Conservation (phyloP, 2,329 filamentous ascomycete genomes). For the Sphaerostilbella broomeana region DNA sequence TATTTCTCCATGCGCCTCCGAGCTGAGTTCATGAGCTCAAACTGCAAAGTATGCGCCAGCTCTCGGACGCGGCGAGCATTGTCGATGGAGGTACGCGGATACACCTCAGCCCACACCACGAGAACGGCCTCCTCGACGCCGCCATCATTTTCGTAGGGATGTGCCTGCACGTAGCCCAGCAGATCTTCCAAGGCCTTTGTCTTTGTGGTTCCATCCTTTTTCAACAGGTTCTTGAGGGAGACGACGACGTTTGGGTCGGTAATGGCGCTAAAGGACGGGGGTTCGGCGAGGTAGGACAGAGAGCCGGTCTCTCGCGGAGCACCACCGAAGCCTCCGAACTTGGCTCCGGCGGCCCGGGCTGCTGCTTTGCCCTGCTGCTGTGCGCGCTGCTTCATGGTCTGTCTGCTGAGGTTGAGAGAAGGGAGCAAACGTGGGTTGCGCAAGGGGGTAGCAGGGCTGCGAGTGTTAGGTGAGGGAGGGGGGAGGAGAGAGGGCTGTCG, state of each 20-base stretch:
- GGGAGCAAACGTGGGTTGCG: neutral
- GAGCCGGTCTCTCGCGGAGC: slow-evolving; percentile 37
- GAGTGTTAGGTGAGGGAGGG: neutral
- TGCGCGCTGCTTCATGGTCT: slow-evolving; percentile 24
- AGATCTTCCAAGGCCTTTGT: slow-evolving; percentile 85
- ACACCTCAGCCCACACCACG: slow-evolving; percentile 82
- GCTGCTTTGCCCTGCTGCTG: slow-evolving; percentile 20
- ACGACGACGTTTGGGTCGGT: slow-evolving; percentile 78
- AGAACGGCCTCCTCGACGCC: slow-evolving; percentile 75
- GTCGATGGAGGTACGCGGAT: slow-evolving; percentile 85
- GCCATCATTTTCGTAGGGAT: slow-evolving; percentile 46
- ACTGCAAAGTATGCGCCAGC: slow-evolving; percentile 70
- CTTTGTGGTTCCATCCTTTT: slow-evolving; percentile 91
- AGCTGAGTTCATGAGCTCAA: slow-evolving; percentile 51
- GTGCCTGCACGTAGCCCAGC: slow-evolving; percentile 53
- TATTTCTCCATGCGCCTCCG: slow-evolving; percentile 80
- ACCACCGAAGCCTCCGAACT: slow-evolving; percentile 30
- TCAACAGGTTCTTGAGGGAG: slow-evolving; percentile 84
- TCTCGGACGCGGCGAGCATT: slow-evolving; percentile 82
- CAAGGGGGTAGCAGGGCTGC: slow-evolving; percentile 3
- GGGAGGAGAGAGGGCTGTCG: neutral
- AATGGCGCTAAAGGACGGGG: slow-evolving; percentile 70
- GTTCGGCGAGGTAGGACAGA: slow-evolving; percentile 82
- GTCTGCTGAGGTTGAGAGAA: neutral
- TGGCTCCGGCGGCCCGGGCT: slow-evolving; percentile 19